Evolutionary conservation across 306 rosid species (phyloP).

Genomic region (Calophaca sinica): DNA sequence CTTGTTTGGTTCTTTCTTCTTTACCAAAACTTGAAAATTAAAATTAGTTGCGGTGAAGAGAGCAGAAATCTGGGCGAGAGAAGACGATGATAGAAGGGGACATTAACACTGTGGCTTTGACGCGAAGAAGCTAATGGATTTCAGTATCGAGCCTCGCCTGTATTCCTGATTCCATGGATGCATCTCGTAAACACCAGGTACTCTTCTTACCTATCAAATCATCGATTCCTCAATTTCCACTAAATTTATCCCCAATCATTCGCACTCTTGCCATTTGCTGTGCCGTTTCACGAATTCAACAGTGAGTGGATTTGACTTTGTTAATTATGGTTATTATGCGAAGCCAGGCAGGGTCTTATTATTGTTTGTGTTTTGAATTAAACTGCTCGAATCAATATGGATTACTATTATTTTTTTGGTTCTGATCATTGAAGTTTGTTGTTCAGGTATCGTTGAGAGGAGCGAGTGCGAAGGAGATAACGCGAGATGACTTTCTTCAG

Average conservation of each 20-base stretch:
- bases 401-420: not conserved
- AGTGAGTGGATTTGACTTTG: not conserved
- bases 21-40: not conserved
- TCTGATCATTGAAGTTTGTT: conserved; percentile 23
- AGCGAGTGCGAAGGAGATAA: conserved; percentile 93
- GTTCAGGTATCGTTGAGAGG: conserved; percentile 91
- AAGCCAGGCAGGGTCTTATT: too few relatives aligned
- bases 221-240: not conserved
- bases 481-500: conserved; percentile 90
- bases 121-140: conserved; percentile 31
- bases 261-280: not conserved
- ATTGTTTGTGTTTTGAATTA: too few relatives aligned
- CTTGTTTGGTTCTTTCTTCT: not conserved
- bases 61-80: not conserved
- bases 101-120: not conserved
- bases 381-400: not conserved
- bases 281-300: not conserved
- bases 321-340: too few relatives aligned
- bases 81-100: not conserved
- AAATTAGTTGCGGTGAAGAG: not conserved
- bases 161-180: conserved; percentile 58
- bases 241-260: not conserved
- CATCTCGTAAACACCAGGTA: conserved; percentile 74
- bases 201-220: not conserved
- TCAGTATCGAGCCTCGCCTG: conserved; percentile 9